Conservation (phyloP, 2,329 filamentous ascomycete species). For the Fusarium fracticaudum region DNA sequence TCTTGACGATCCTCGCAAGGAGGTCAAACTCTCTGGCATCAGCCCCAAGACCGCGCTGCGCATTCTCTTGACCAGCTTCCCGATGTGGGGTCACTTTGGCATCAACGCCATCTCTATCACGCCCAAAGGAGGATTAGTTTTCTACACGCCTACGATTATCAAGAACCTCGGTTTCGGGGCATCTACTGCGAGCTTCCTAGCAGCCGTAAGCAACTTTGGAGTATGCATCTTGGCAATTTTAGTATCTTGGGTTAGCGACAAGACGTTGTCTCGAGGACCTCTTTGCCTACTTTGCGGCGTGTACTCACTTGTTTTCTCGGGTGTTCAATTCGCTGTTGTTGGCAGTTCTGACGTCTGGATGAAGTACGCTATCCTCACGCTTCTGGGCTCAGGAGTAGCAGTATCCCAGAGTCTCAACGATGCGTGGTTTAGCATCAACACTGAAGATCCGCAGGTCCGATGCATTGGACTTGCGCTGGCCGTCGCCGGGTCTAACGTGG, state of each 20-base stretch:
- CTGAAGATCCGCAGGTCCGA: not conserved
- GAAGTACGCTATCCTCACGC: not conserved
- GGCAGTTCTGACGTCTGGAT: not conserved
- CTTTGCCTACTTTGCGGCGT: not conserved
- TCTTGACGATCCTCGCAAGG: not conserved
- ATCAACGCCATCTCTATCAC: not conserved
- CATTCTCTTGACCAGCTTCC: not conserved
- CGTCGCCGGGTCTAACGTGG: not conserved
- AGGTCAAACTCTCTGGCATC: not conserved
- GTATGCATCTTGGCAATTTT: not conserved
- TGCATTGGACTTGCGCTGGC: not conserved
- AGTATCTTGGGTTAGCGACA: not conserved
- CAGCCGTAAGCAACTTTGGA: not conserved
- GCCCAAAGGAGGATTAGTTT: not conserved
- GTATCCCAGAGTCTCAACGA: constrained; percentile 3
- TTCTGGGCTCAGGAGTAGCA: not conserved
- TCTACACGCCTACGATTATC: constrained; percentile 5
- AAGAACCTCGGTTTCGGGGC: not conserved
- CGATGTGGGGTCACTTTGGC: not conserved
- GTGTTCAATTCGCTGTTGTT: not conserved
- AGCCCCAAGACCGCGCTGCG: not conserved
- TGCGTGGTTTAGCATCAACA: not conserved
- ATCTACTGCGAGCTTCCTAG: not conserved
- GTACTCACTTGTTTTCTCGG: not conserved
- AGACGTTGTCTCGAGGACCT: not conserved